These are phyloP conservation scores for Saccharomyces pastorianus DNA, from an alignment of 1,139 yeast genomes.

Conservation along the genomic window DNA sequence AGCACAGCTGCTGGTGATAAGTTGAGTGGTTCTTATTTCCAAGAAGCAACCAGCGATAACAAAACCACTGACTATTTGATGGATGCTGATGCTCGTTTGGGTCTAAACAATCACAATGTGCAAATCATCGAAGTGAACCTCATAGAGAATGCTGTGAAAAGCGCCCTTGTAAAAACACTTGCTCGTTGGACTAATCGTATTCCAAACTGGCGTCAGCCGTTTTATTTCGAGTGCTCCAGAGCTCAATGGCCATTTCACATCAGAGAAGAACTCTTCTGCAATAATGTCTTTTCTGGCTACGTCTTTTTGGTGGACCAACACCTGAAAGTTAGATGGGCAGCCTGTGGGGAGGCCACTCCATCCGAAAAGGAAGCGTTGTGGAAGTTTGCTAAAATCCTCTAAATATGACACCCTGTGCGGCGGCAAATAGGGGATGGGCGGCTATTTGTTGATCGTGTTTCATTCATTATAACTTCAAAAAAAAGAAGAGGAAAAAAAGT, in stretches of 20 bases:
- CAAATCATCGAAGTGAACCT: conserved; percentile 71
- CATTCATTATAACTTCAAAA: not conserved
- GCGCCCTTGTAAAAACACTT: conserved; percentile 38
- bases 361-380: conserved; percentile 11
- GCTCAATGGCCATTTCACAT: conserved; percentile 51
- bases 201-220: conserved; percentile 33
- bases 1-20: conserved; percentile 62
- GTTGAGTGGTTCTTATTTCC: conserved; percentile 56
- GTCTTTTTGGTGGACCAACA: conserved; percentile 66
- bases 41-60: conserved; percentile 30
- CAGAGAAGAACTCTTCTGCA: conserved; percentile 55
- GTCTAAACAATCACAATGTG: conserved; percentile 17
- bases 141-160: conserved; percentile 63
- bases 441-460: conserved; percentile 5
- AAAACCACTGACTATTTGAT: conserved; percentile 14
- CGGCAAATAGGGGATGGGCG: conserved; percentile 8
- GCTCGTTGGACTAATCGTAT: not conserved
- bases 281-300: conserved; percentile 78
- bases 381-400: conserved; percentile 9
- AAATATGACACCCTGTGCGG: not conserved
- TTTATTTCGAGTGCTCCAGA: conserved; percentile 57
- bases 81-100: conserved; percentile 8
- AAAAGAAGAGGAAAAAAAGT: not conserved
- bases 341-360: conserved; percentile 60
- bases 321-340: conserved; percentile 83